Evolutionary conservation across 805 yeast genomes (phyloP), one percentile per base, ranked within the genome.

Genomic region (Candida michaelii): DNA sequence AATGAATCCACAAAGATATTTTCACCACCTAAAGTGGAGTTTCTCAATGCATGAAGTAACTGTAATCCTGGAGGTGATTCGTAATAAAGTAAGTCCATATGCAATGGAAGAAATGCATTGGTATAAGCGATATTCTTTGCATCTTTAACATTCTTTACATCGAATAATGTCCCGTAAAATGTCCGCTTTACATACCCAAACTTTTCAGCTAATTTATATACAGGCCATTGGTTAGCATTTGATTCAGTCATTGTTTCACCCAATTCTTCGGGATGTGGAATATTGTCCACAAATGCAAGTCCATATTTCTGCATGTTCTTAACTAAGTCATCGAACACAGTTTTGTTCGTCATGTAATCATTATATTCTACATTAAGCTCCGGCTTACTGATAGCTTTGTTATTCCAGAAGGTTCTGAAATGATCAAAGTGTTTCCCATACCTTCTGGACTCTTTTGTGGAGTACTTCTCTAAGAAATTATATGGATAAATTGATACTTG

Each of bases 61-160:
- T 85, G 90, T 33, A 85, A 63, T 0, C 91, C 91, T 1, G 95
- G 95, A 2, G 90, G 90, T 9, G 89, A 79, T 57, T 85, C 90
- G 55, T 84, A 80, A 62, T 85, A 85, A 35, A 81, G 69, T 18
- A 85, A 68, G 54, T 86, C 93, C 84, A 83, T 85, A 53, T 85
- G 95, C 38, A 85, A 66, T 2, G 89, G 89, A 30, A 86, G 69
- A 50, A 76, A 76, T 7, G 70, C 71, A 38, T 74, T 69, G 4
- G 93, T 82, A 54, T 83, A 78, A 4, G 90, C 90, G 39, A 85
- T 81, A 50, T 85, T 83, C 42, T 73, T 77, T 10, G 89, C 84
- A 21, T 59, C 55, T 24, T 58, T 55, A 27, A 65, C 67, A 41
- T 70, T 66, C 39, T 71, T 73, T 6, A 85, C 90, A 55, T 85